phyloP scores from a whole-genome alignment of 2,329 filamentous ascomycete species.

The Aspergillus calidoustus region DNA sequence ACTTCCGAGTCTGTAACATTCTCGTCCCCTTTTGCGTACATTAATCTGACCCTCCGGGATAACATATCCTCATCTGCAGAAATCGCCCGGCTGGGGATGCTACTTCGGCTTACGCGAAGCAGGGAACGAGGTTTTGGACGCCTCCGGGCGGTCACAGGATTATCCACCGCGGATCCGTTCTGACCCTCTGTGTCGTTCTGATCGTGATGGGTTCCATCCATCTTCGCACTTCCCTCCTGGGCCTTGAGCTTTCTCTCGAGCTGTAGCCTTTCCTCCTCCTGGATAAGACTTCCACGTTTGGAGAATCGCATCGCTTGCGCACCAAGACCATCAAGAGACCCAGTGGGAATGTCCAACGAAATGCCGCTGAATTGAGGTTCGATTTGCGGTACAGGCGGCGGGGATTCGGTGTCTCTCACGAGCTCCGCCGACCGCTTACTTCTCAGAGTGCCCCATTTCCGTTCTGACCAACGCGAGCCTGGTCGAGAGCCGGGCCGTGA shows the following conservation, averaged over 20 bases:
- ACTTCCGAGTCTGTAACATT: constrained; percentile 51
- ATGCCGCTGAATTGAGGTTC: constrained; percentile 53
- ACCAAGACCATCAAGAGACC: constrained; percentile 57
- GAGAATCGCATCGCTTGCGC: constrained; percentile 61
- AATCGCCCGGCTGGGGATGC: constrained; percentile 54
- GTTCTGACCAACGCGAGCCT: constrained; percentile 50
- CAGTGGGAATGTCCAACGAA: constrained; percentile 60
- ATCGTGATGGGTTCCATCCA: background rate
- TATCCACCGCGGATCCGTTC: constrained; percentile 24
- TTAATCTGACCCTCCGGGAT: constrained; percentile 65
- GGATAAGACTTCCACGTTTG: constrained; percentile 63
- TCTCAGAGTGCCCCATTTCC: constrained; percentile 46
- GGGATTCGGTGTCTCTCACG: constrained; percentile 35
- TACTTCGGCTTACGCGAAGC: constrained; percentile 42
- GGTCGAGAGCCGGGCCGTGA: constrained; percentile 46
- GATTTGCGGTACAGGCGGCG: constrained; percentile 40
- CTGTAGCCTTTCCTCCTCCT: constrained; percentile 48
- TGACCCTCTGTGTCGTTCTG: constrained; percentile 20
- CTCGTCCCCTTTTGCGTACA: constrained; percentile 67
- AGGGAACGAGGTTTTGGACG: constrained; percentile 41
- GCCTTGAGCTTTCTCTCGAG: constrained; percentile 38
- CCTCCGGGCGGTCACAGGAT: constrained; percentile 31
- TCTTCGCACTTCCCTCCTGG: constrained; percentile 16
- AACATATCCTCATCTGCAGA: constrained; percentile 68
- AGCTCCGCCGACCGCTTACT: constrained; percentile 40